Conservation (phyloP, 2,329 filamentous ascomycete species). For the Beauveria sp. region DNA sequence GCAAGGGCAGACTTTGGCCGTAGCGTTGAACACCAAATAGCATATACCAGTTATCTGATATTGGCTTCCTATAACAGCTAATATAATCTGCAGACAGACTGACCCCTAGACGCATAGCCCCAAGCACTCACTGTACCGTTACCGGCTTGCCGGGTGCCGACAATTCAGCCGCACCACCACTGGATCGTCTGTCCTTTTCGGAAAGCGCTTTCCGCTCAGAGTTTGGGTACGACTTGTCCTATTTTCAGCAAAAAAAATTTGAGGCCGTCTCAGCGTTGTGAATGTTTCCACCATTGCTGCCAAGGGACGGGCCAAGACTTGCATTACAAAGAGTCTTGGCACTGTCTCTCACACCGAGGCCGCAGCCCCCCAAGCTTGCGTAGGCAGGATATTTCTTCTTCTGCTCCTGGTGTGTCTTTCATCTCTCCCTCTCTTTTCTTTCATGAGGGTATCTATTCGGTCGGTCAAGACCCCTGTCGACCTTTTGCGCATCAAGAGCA, state of each 20-base stretch:
- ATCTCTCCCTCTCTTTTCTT: background rate
- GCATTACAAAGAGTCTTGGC: constrained; percentile 10
- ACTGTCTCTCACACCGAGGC: constrained; percentile 1
- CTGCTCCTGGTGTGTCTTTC: background rate
- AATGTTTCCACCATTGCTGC: background rate
- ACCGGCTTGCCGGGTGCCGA: too few species aligned
- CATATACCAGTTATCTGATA: background rate
- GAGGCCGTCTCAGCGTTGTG: background rate
- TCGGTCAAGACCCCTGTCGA: background rate
- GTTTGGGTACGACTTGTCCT: background rate
- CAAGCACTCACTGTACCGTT: too few species aligned
- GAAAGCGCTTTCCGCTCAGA: background rate
- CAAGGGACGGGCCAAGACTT: constrained; percentile 6
- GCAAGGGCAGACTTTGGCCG: background rate
- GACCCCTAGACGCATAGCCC: too few species aligned
- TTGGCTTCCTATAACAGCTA: background rate
- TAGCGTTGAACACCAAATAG: too few species aligned
- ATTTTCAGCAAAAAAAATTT: background rate
- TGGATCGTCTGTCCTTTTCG: background rate
- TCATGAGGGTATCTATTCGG: background rate
- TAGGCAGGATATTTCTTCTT: constrained; percentile 2
- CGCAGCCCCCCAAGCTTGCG: constrained; percentile 4
- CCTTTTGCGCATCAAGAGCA: background rate
- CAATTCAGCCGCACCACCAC: background rate
- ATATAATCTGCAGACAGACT: background rate